These are phyloP conservation scores for Cladosporium sp. DNA, from an alignment of 2,329 filamentous ascomycete species.

Conservation along the genomic window DNA sequence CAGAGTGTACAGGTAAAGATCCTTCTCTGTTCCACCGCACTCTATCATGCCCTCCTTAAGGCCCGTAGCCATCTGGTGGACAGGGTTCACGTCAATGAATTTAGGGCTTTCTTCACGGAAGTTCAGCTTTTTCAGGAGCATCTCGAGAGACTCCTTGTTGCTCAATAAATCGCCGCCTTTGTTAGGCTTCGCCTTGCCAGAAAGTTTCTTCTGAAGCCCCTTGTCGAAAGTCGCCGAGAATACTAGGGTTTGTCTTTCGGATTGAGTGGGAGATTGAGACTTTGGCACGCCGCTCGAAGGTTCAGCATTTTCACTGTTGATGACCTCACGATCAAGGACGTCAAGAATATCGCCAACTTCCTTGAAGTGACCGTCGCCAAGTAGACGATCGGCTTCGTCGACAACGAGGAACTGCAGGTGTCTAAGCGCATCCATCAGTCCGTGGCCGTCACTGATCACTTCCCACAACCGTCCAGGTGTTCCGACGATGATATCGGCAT, in stretches of 20 bases:
- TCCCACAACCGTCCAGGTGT: slow-evolving; percentile 91
- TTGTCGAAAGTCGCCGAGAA: slow-evolving; percentile 97
- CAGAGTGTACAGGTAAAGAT: slow-evolving; percentile 87
- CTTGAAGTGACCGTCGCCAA: slow-evolving; percentile 92
- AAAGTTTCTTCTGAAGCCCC: slow-evolving; percentile 82
- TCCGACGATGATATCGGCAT: slow-evolving; percentile 83
- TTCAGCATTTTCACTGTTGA: slow-evolving; percentile 4
- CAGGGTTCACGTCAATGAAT: slow-evolving; percentile 88
- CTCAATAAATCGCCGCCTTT: slow-evolving; percentile 57
- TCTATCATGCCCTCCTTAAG: slow-evolving; percentile 88
- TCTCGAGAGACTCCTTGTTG: slow-evolving; percentile 82
- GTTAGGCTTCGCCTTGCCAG: slow-evolving; percentile 63
- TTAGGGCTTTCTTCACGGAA: slow-evolving; percentile 81
- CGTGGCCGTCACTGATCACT: slow-evolving; percentile 71
- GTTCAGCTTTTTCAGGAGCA: slow-evolving; percentile 82
- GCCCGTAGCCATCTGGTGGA: slow-evolving; percentile 79
- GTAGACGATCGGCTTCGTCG: slow-evolving; percentile 87
- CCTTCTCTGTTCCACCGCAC: slow-evolving; percentile 92
- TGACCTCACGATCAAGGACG: slow-evolving; percentile 62
- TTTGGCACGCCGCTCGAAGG: slow-evolving; percentile 10
- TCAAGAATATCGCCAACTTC: slow-evolving; percentile 85
- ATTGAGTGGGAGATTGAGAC: background rate
- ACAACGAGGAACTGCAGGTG: slow-evolving; percentile 78
- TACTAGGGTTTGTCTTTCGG: slow-evolving; percentile 76
- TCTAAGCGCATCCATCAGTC: slow-evolving; percentile 66